These are phyloP conservation scores for Tolypocladium cylindrosporum DNA, from an alignment of 2,329 filamentous ascomycete species.

Conservation along the genomic window DNA sequence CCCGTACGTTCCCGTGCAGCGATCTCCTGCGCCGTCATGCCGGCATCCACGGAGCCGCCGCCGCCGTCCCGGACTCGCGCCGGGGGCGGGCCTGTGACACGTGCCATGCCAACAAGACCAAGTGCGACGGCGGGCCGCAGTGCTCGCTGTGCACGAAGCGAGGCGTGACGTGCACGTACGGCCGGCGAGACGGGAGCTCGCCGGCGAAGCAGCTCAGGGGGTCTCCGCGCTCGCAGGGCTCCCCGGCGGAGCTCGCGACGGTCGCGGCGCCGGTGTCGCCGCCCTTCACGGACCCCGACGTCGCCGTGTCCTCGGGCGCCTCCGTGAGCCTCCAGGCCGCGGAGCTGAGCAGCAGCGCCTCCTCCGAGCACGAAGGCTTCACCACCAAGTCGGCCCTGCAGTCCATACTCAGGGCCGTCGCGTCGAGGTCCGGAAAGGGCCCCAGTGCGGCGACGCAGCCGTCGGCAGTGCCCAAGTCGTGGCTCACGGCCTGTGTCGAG, in stretches of 20 bases:
- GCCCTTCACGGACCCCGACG: background rate
- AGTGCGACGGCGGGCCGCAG: slow-evolving; percentile 28
- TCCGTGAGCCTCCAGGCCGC: background rate
- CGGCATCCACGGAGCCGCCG: slow-evolving; percentile 20
- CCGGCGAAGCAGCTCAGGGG: background rate
- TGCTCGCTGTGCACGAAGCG: slow-evolving; percentile 30
- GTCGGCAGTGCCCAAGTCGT: slow-evolving; percentile 8
- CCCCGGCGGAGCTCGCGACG: background rate
- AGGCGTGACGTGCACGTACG: slow-evolving; percentile 26
- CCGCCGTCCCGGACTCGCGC: slow-evolving; percentile 18
- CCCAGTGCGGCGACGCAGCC: background rate
- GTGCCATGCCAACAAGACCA: slow-evolving; percentile 34
- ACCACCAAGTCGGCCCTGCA: slow-evolving; percentile 1
- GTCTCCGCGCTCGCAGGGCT: background rate
- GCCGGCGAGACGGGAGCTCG: slow-evolving; percentile 7
- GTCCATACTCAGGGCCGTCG: slow-evolving; percentile 5
- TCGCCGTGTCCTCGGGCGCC: background rate
- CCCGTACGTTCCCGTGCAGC: slow-evolving; percentile 8
- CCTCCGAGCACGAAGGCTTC: background rate
- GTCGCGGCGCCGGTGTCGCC: background rate
- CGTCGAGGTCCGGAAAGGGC: background rate
- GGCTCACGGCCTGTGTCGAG: slow-evolving; percentile 11
- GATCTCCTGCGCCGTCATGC: slow-evolving; percentile 28
- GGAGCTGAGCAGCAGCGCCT: background rate
- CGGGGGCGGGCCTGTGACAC: slow-evolving; percentile 30